Evolutionary conservation across 352 stramenopile genomes (phyloP), one percentile per base, ranked within the genome.

Genomic region (Thalassiosira gravida): DNA sequence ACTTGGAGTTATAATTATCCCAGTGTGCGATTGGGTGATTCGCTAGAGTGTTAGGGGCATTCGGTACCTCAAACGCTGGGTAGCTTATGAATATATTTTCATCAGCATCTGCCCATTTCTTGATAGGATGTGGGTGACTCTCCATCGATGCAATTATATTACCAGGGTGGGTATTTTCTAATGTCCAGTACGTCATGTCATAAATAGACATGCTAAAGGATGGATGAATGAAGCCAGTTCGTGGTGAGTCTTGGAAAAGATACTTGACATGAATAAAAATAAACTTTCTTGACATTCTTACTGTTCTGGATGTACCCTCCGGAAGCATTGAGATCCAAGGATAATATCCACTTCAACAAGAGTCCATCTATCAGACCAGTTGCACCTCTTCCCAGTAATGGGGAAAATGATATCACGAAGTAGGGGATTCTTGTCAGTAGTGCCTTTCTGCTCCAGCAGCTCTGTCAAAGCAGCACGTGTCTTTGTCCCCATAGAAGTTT

Each of bases 161-260:
- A 22, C 83, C 83, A 29, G 80, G 79, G 52, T 90, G 83, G 11
- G 80, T 85, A 18, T 78, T 37, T 47, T 74, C 49, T n/a, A 78
- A 32, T 44, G 75, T 80, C 83, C 83, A 90, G 49, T 85, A 88
- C 13, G 83, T 88, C 18, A 88, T 81, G 32, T 90, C 80, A 39
- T 82, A 87, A 2, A 89, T 77, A 56, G 62, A 77, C 52, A 84
- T 44, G 58, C 63, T 71, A 18, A 59, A 24, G 7, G 44, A 35
- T 50, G 35, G n/a, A n/a, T n/a, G n/a, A n/a, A n/a, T n/a, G n/a
- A n/a, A n/a, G n/a, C n/a, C n/a, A n/a, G n/a, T n/a, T n/a, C n/a
- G n/a, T n/a, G n/a, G n/a, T n/a, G n/a, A n/a, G n/a, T n/a, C n/a
- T n/a, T n/a, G n/a, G 1, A 49, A 20, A 35, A 37, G 29, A n/a